Base-by-base conservation (phyloP, 257 asterid genomes). In the Solanum medicagineum region DNA sequence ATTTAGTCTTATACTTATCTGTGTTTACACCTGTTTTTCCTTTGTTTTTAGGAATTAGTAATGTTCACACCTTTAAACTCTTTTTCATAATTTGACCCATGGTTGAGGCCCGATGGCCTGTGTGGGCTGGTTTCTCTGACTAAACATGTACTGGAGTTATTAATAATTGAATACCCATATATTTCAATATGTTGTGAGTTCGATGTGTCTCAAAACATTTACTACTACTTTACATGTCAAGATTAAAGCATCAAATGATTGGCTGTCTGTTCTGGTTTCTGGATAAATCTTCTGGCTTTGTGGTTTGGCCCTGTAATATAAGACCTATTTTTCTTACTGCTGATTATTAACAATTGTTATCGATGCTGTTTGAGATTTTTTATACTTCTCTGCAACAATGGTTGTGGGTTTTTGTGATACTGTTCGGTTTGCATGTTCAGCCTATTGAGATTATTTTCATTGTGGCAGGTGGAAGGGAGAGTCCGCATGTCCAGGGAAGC, bases 381-480 rank as follows among this genome's bases (percentile, higher is more conserved):
- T 45, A 7, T 51, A 16, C 22, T 74, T 73, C n/a, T 73, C 81
- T 45, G 62, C 44, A 4, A 14, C 62, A 24, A 26, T 26, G 63
- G 60, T 77, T 26, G 16, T 15, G 47, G 24, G 44, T 77, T 15
- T 77, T 57, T 51, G 60, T 51, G 60, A 26, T 51, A 16, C 63
- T 15, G 26, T 77, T 53, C 10, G 65, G 15, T 53, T 51, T 24
- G 11, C 26, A 8, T 51, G 26, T 51, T 26, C 62, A 29, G 53
- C 40, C 49, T 53, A 53, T 26, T 84, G 85, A 51, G 45, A 45
- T 49, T 24, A 75, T 49, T 75, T 75, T 75, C 62, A 24, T 44
- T 49, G 56, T 87, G 86, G 83, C 90, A 97, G 99, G 99, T 97
- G 94, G 99, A 95, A 93, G 96, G 97, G 85, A 91, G 88, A 91